Evolutionary conservation across 345 rosid genomes (phyloP).

Genomic region (Ricinus communis): DNA sequence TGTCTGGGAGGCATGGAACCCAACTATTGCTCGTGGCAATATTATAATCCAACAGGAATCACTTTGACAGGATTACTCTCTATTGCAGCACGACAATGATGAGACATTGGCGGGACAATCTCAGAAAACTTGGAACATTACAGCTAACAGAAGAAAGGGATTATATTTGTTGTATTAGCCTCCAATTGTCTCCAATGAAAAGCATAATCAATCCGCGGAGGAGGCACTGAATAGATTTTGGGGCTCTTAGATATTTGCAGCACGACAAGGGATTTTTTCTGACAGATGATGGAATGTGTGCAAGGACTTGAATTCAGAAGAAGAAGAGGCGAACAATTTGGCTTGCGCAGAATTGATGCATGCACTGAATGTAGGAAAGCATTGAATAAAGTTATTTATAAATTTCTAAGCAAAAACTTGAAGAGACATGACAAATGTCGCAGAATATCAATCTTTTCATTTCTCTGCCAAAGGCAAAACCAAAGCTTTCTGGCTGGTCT

Average conservation of each 20-base stretch:
- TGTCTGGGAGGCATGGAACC: too few species aligned
- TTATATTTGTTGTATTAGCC: too few species aligned
- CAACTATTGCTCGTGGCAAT: not conserved
- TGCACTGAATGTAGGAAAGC: too few species aligned
- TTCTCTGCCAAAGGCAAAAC: constrained; percentile 13
- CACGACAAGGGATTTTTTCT: not conserved
- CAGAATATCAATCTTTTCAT: constrained; percentile 6
- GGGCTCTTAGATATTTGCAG: constrained; percentile 12
- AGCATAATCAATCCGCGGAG: not conserved
- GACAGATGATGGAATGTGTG: constrained; percentile 8
- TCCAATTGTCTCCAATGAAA: not conserved
- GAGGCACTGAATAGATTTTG: constrained; percentile 10
- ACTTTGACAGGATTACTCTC: too few species aligned
- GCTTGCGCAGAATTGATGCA: too few species aligned
- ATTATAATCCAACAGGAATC: not conserved
- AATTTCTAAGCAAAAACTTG: not conserved
- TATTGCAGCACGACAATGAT: not conserved
- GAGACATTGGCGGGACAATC: not conserved
- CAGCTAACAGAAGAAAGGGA: too few species aligned
- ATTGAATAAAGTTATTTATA: not conserved
- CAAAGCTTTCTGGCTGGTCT: constrained; percentile 5
- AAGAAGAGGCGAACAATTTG: not conserved
- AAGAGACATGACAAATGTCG: constrained; percentile 1
- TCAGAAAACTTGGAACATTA: not conserved
- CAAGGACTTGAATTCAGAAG: constrained; percentile 7